Evolutionary conservation across 495 filamentous ascomycete species (phyloP).

Genomic region (Talaromyces adpressus): DNA sequence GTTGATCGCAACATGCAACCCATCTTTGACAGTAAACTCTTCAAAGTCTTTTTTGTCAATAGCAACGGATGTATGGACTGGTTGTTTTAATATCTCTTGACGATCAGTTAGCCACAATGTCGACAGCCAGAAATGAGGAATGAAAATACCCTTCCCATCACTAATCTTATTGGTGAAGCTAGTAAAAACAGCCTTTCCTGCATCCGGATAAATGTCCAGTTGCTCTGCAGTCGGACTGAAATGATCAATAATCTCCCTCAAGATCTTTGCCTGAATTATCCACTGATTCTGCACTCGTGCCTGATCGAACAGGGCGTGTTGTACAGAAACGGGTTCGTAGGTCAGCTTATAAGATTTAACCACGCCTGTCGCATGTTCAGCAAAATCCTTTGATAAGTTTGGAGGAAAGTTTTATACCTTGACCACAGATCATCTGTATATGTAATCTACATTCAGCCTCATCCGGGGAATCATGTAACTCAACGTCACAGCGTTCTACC

Average conservation of each 20-base stretch:
- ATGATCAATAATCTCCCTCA: slow-evolving; percentile 83
- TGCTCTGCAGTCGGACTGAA: slow-evolving; percentile 89
- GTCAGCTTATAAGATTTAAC: slow-evolving; percentile 88
- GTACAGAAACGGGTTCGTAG: slow-evolving; percentile 73
- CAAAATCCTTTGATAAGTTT: background rate
- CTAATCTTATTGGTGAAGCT: slow-evolving; percentile 91
- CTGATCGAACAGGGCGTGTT: slow-evolving; percentile 82
- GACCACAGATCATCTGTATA: slow-evolving; percentile 75
- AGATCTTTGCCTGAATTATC: slow-evolving; percentile 64
- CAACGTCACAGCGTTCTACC: slow-evolving; percentile 82
- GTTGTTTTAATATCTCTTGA: slow-evolving; percentile 83
- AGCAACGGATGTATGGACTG: slow-evolving; percentile 85
- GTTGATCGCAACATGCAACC: slow-evolving; percentile 79
- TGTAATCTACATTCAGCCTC: slow-evolving; percentile 72
- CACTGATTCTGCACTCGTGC: slow-evolving; percentile 65
- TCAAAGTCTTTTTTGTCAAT: slow-evolving; percentile 85
- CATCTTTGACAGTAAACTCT: slow-evolving; percentile 67
- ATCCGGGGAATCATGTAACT: slow-evolving; percentile 64
- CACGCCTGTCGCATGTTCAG: slow-evolving; percentile 49
- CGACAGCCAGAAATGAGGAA: background rate
- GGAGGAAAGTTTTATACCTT: slow-evolving; percentile 48
- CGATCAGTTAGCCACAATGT: slow-evolving; percentile 8
- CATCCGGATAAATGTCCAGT: slow-evolving; percentile 76
- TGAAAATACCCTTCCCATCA: slow-evolving; percentile 63
- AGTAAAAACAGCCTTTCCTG: slow-evolving; percentile 68